Evolutionary conservation across 2,329 filamentous ascomycete genomes (phyloP).

Genomic region (Penicillium sp.): DNA sequence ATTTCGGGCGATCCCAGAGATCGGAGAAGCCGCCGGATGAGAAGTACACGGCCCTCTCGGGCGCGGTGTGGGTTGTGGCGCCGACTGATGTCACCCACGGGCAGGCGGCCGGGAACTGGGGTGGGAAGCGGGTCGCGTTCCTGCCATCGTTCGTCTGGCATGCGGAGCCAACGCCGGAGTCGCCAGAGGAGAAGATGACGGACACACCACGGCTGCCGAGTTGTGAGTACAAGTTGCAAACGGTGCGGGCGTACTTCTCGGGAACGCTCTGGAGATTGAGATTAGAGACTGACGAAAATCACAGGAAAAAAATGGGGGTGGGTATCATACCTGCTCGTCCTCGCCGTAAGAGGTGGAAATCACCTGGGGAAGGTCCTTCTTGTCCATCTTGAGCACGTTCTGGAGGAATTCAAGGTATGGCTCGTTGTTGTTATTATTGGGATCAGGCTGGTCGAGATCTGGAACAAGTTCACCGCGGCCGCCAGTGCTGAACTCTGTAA

Average conservation of each 20-base stretch:
- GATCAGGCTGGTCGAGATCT: conserved; percentile 47
- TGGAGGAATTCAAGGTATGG: conserved; percentile 42
- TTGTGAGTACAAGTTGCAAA: conserved; percentile 49
- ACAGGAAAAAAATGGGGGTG: neutral
- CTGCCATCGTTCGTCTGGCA: conserved; percentile 36
- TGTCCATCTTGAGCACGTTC: conserved; percentile 30
- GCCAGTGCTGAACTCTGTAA: conserved; percentile 49
- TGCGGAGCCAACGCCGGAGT: conserved; percentile 45
- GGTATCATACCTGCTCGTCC: conserved; percentile 36
- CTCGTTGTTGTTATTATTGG: conserved; percentile 47
- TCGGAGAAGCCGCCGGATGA: conserved; percentile 45
- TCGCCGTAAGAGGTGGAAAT: conserved; percentile 44
- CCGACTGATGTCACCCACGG: conserved; percentile 45
- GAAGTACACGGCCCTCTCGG: conserved; percentile 42
- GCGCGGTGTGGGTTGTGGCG: conserved; percentile 37
- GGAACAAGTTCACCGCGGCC: conserved; percentile 48
- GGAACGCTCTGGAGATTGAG: conserved; percentile 30
- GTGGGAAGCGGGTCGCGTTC: conserved; percentile 41
- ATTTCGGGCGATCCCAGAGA: conserved; percentile 36
- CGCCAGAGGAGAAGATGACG: conserved; percentile 50
- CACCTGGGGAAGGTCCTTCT: conserved; percentile 35
- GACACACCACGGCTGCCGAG: conserved; percentile 52
- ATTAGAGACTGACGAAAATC: neutral
- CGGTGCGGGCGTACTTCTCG: conserved; percentile 35
- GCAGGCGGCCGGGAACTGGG: conserved; percentile 43